Percentiles rank a stretch among this genome's conserved stretches.
phyloP scores from a whole-genome alignment of 345 rosid genomes.

The Bretschneidera sinensis region DNA sequence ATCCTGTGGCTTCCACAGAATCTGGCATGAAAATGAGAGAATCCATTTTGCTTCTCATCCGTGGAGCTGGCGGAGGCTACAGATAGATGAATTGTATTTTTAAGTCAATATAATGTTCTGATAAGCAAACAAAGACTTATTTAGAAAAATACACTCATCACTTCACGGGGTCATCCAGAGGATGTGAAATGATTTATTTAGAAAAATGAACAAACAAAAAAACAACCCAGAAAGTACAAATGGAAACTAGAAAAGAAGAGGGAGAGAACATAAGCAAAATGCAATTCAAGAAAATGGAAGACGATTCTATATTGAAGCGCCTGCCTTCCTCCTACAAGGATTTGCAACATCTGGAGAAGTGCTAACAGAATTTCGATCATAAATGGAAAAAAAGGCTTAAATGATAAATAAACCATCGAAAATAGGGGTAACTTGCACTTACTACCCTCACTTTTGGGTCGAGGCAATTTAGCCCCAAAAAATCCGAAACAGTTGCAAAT shows the following conservation, averaged over 20 bases:
- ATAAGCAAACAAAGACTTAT: too few species aligned
- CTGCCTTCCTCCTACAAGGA: too few species aligned
- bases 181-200: neutral
- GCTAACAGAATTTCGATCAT: too few species aligned
- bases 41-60: conserved; percentile 79
- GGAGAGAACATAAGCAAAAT: neutral
- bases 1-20: conserved; percentile 43
- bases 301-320: neutral
- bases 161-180: neutral
- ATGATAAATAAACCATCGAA: too few species aligned
- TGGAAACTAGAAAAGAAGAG: neutral
- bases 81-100: conserved; percentile 16
- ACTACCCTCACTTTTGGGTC: too few species aligned
- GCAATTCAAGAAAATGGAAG: neutral
- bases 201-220: too few species aligned
- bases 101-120: conserved; percentile 3
- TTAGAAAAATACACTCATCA: neutral
- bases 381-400: too few species aligned
- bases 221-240: neutral
- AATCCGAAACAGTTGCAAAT: too few species aligned
- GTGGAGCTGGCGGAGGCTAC: conserved; percentile 81
- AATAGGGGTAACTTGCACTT: too few species aligned
- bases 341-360: too few species aligned
- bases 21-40: conserved; percentile 78
- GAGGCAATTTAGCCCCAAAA: too few species aligned